A percentile compares a stretch with the other conserved stretches of the same genome.
phyloP scores from a whole-genome alignment of 192 early-diverging fungal species.

The Backusella liffmaniae region DNA sequence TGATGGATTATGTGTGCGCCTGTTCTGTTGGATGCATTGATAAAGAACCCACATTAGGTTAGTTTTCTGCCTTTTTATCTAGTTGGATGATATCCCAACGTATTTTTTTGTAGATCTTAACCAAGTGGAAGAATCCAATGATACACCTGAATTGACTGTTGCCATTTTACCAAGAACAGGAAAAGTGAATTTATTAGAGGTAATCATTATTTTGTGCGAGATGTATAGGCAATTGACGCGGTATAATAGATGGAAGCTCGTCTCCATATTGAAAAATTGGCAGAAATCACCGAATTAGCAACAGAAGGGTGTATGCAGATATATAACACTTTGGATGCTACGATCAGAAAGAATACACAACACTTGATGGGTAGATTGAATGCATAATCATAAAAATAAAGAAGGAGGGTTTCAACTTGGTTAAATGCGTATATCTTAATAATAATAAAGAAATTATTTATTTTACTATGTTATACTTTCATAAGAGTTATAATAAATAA shows the following conservation, averaged over 20 bases:
- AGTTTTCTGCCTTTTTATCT: not conserved
- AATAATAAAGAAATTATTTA: too few relatives aligned
- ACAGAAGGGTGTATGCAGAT: slow-evolving; percentile 68
- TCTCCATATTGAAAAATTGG: slow-evolving; percentile 80
- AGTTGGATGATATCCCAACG: too few relatives aligned
- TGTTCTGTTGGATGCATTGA: slow-evolving; percentile 85
- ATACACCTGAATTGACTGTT: slow-evolving; percentile 87
- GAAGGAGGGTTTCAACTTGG: too few relatives aligned
- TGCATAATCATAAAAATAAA: slow-evolving; percentile 13
- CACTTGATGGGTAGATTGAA: slow-evolving; percentile 35
- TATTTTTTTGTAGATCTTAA: slow-evolving; percentile 67
- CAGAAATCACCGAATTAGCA: slow-evolving; percentile 63
- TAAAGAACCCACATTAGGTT: slow-evolving; percentile 69
- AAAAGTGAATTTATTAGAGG: slow-evolving; percentile 78
- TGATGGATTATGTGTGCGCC: slow-evolving; percentile 85
- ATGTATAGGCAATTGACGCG: not conserved
- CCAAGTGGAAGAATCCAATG: slow-evolving; percentile 81
- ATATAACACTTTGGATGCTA: slow-evolving; percentile 56
- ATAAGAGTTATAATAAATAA: too few relatives aligned
- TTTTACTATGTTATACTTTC: too few relatives aligned
- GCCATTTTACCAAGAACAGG: slow-evolving; percentile 80
- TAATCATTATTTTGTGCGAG: slow-evolving; percentile 20
- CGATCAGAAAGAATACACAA: slow-evolving; percentile 52
- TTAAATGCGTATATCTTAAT: too few relatives aligned
- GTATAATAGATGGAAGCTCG: slow-evolving; percentile 75